Base-by-base conservation (phyloP, 768 basidiomycete species). In the Cyathus striatus region DNA sequence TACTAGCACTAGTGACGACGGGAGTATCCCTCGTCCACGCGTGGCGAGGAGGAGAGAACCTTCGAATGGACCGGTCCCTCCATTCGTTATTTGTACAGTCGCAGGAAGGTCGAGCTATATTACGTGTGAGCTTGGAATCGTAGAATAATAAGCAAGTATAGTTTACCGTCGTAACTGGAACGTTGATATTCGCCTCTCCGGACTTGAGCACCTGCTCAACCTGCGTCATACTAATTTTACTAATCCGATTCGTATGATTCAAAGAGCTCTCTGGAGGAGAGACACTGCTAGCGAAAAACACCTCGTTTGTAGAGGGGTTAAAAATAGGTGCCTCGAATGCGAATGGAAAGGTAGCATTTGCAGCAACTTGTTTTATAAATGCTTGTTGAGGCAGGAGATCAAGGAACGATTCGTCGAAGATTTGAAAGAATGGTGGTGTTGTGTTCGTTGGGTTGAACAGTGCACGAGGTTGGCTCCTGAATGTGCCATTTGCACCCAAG, bases 261-360 rank as follows among this genome's bases (percentile, higher is more conserved):
- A 78, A 58, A 44, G 76, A 76, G 32, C 71, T 80, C 53, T 71
- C 4, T 81, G 79, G 2, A 79, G 63, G 22, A 69, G 42, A 2
- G 38, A 70, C 76, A 45, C 78, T 82, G 58, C 78, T 78, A 3
- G 72, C 66, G 54, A 86, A 87, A 63, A 75, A 78, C 2, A 87
- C 64, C 45, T 79, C 74, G 49, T 84, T 72, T 18, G 76, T 78
- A n/a, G 65, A 68, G 9, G 77, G 62, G 21, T 74, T 63, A 59
- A 76, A 84, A 2, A 85, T 65, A 0, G 82, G 81, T 3, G 83
- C 85, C 60, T 88, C 86, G 53, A 86, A 84, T 20, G 82, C 83
- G 46, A 83, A 75, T 3, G 78, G 78, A 54, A 78, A 78, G 3
- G 68, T 73, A 4, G 70, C 67, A 42, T 76, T 72, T 7, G 71